phyloP scores from a whole-genome alignment of 257 asterid genomes.

The Lycium ferocissimum region DNA sequence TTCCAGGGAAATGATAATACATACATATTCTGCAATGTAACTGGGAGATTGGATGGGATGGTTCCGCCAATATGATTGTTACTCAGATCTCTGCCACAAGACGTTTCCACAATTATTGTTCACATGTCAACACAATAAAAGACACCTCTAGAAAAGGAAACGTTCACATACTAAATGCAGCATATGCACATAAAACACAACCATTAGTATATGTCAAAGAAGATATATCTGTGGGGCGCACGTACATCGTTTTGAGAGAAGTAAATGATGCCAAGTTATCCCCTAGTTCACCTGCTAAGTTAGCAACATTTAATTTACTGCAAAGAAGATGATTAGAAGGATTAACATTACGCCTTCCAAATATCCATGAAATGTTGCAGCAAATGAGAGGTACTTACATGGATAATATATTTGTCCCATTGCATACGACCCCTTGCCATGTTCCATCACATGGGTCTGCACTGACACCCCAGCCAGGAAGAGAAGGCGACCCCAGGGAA shows the following conservation, averaged over 20 bases:
- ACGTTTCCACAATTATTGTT: constrained; percentile 32
- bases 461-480: constrained; percentile 73
- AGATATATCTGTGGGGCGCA: constrained; percentile 30
- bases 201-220: background rate
- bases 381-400: constrained; percentile 46
- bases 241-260: constrained; percentile 61
- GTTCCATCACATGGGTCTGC: constrained; percentile 70
- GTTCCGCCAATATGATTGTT: constrained; percentile 90
- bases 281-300: constrained; percentile 86
- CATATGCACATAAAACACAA: constrained; percentile 4
- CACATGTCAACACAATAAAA: background rate
- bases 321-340: constrained; percentile 32
- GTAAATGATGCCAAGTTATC: constrained; percentile 71
- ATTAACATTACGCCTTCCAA: constrained; percentile 11
- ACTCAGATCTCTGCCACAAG: constrained; percentile 78
- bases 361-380: constrained; percentile 22
- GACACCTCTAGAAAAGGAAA: constrained; percentile 28
- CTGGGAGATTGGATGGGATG: constrained; percentile 81
- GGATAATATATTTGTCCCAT: constrained; percentile 50
- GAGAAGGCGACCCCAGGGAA: constrained; percentile 66
- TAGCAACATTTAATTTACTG: constrained; percentile 68
- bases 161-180: constrained; percentile 23
- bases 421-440: constrained; percentile 74
- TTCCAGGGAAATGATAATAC: constrained; percentile 37
- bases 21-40: constrained; percentile 68